phyloP scores from a whole-genome alignment of 768 basidiomycete species.

The Collybia mongolica region DNA sequence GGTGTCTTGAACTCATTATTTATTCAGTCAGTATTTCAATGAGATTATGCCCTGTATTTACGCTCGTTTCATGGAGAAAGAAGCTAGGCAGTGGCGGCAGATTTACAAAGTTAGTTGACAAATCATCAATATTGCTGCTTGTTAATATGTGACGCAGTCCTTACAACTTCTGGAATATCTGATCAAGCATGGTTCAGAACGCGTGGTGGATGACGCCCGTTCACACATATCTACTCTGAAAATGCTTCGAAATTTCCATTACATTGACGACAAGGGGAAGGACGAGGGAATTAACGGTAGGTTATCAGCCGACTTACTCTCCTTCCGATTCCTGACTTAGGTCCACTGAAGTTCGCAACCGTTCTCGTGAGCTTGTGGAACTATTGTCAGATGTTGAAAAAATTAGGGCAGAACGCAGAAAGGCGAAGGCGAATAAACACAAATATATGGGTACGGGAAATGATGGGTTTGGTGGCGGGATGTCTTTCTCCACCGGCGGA shows the following conservation, averaged over 20 bases:
- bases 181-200: conserved; percentile 94
- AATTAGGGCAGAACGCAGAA: conserved; percentile 85
- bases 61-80: conserved; percentile 95
- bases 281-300: conserved; percentile 97
- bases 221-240: conserved; percentile 94
- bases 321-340: background rate
- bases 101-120: conserved; percentile 84
- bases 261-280: conserved; percentile 98
- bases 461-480: conserved; percentile 58
- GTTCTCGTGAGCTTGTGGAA: conserved; percentile 90
- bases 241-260: conserved; percentile 97
- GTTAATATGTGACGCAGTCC: conserved; percentile 45
- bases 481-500: conserved; percentile 51
- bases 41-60: conserved; percentile 99
- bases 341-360: conserved; percentile 78
- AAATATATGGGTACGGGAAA: conserved; percentile 90
- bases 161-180: conserved; percentile 94
- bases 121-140: background rate
- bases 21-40: conserved; percentile 88
- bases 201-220: conserved; percentile 96
- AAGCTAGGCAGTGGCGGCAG: conserved; percentile 97
- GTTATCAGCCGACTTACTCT: background rate
- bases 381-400: conserved; percentile 88
- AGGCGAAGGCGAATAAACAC: conserved; percentile 86
- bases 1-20: conserved; percentile 3